Evolutionary conservation across 164 flowering plant genomes (phyloP).

Genomic region (Magnolia changhungtana): DNA sequence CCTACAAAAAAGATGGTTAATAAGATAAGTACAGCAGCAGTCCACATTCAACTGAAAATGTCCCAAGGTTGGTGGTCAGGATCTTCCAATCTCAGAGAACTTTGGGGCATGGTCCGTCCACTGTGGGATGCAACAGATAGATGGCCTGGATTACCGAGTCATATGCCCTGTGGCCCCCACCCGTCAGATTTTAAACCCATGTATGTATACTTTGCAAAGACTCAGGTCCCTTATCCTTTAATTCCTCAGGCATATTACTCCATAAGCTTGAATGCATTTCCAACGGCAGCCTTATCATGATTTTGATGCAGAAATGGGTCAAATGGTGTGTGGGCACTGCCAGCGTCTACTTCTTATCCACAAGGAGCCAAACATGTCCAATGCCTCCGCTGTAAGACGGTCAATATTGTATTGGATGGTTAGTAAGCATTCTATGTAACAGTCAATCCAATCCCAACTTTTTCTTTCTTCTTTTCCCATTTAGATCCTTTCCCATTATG

Average conservation of each 20-base stretch:
- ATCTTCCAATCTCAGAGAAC: too few relatives aligned
- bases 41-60: too few relatives aligned
- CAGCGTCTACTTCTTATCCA: constrained; percentile 62
- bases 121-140: too few relatives aligned
- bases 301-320: constrained; percentile 60
- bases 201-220: background rate
- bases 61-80: too few relatives aligned
- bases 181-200: too few relatives aligned
- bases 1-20: too few relatives aligned
- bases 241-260: background rate
- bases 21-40: too few relatives aligned
- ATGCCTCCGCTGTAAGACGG: constrained; percentile 63
- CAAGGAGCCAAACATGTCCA: constrained; percentile 54
- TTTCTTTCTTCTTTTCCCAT: background rate
- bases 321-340: constrained; percentile 89
- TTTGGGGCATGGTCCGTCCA: too few relatives aligned
- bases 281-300: background rate
- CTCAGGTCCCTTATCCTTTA: background rate
- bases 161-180: too few relatives aligned
- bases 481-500: background rate
- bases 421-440: constrained; percentile 1
- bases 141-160: too few relatives aligned
- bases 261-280: background rate
- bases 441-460: background rate
- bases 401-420: constrained; percentile 79